Conservation (phyloP, 2,329 filamentous ascomycete species). For the Sporothrix globosa region DNA sequence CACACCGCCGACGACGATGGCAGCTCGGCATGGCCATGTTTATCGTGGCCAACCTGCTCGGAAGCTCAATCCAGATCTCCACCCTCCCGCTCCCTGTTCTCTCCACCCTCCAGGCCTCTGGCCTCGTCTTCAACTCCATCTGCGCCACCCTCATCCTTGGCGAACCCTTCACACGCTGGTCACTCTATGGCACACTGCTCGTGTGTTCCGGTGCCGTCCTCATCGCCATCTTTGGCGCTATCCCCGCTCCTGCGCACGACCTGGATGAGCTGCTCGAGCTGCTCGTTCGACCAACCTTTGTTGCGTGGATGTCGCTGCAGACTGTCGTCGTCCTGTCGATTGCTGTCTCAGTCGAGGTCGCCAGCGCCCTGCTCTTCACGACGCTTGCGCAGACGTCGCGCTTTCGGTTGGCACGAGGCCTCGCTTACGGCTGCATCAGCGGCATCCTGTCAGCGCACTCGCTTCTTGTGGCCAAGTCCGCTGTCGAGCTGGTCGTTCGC, state of each 20-base stretch:
- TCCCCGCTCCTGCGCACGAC: constrained; percentile 88
- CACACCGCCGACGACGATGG: constrained; percentile 89
- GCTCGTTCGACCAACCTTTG: constrained; percentile 72
- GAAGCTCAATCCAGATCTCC: constrained; percentile 96
- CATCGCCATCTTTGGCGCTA: constrained; percentile 91
- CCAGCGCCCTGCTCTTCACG: constrained; percentile 49
- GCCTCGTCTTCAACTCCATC: constrained; percentile 97
- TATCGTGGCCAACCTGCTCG: constrained; percentile 88
- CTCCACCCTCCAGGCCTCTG: constrained; percentile 92
- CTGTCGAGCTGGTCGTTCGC: constrained; percentile 86
- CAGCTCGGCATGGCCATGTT: constrained; percentile 98
- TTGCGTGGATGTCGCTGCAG: constrained; percentile 87
- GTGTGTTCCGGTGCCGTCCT: constrained; percentile 87
- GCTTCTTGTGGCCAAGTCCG: constrained; percentile 90
- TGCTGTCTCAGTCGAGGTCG: constrained; percentile 63
- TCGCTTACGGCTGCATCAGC: constrained; percentile 86
- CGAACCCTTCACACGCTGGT: constrained; percentile 93
- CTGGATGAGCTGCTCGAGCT: constrained; percentile 79
- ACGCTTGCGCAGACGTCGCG: constrained; percentile 59
- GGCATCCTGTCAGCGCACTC: constrained; percentile 94
- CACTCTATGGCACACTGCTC: constrained; percentile 84
- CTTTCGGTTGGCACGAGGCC: constrained; percentile 69
- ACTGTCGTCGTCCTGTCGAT: constrained; percentile 71
- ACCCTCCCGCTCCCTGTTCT: constrained; percentile 91
- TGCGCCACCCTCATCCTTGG: constrained; percentile 91